Conservation (phyloP, 1,284 basidiomycete species). For the Tilletia setariae region DNA sequence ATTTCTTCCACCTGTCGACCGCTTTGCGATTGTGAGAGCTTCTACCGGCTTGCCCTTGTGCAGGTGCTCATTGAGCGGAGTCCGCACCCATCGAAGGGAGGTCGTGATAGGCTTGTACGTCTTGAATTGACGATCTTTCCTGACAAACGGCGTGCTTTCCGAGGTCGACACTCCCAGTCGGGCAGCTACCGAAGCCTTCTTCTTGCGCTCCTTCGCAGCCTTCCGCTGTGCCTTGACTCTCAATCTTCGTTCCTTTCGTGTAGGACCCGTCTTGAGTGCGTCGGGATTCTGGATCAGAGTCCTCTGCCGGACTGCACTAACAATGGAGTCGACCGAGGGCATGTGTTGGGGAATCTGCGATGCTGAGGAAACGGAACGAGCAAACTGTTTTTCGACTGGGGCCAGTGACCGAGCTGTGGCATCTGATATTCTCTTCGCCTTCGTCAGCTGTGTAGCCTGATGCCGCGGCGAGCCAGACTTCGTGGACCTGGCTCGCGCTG, state of each 20-base stretch:
- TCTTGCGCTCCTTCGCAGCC: slow-evolving; percentile 28
- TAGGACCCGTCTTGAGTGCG: neutral
- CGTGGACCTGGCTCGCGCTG: neutral
- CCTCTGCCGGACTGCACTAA: neutral
- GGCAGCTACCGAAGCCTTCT: slow-evolving; percentile 37
- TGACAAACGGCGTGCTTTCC: slow-evolving; percentile 43
- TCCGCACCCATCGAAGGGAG: slow-evolving; percentile 76
- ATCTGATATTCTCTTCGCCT: neutral
- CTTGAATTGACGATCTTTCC: slow-evolving; percentile 64
- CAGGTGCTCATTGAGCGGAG: slow-evolving; percentile 75
- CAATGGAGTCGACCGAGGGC: neutral
- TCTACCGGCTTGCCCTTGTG: slow-evolving; percentile 76
- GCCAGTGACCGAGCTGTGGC: neutral
- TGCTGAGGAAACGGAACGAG: slow-evolving; percentile 4
- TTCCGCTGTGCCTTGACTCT: slow-evolving; percentile 39
- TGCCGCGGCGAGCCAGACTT: neutral
- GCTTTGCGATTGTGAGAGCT: slow-evolving; percentile 75
- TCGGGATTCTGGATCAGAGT: neutral
- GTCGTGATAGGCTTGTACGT: slow-evolving; percentile 85
- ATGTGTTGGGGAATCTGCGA: slow-evolving; percentile 5
- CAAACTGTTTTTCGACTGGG: neutral
- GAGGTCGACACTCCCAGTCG: slow-evolving; percentile 41
- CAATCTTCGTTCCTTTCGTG: slow-evolving; percentile 38
- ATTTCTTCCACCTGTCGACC: slow-evolving; percentile 84
- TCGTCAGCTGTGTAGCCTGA: neutral